Base-by-base conservation (phyloP, 2,329 filamentous ascomycete species). In the Simplicillium aogashimaense region DNA sequence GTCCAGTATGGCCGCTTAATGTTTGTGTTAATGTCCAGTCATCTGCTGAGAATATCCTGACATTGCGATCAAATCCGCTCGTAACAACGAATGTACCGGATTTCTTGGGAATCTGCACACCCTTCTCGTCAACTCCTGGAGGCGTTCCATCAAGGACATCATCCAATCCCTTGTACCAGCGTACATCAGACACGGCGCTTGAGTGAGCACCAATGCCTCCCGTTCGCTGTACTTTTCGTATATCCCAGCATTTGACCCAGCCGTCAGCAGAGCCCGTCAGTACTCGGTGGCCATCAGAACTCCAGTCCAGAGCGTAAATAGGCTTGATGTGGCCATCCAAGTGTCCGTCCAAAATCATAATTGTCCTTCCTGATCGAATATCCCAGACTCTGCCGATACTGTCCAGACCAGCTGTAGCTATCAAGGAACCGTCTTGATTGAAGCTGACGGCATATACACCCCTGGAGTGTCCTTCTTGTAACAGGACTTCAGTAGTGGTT, bases 201-300 rank as follows among this genome's bases (percentile, higher is more conserved):
- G 78, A 83, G 59, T 98, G 92, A 7, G 92, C 90, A 37, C 90
- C 92, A 36, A 98, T 83, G 14, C 84, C 86, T 11, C 86, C 90
- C 0, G 78, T 82, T 47, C 81, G 81, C 51, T 84, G 77, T 37
- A 97, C 89, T 53, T 92, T 90, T 35, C 92, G 80, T 39, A 98
- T 73, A 56, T 98, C 92, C 92, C 92, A 98, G 63, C 90, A 95
- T 61, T 95, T 97, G 54, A 95, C 81, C 76, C 92, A 97, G 14
- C 90, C 90, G 56, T 98, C 92, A 2, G 82, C 87, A 12, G 88
- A 94, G 2, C 88, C 89, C 0, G 88, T 88, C n/a, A 97, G 69
- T 8, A 97, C 78, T n/a, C 92, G 79, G 58, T 95, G 82, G 6
- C 90, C 88, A 56, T 98, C 92, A 0, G 81, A 74, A 43, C 85